Conservation (phyloP, 441 rosid genomes). For the Hura crepitans region DNA sequence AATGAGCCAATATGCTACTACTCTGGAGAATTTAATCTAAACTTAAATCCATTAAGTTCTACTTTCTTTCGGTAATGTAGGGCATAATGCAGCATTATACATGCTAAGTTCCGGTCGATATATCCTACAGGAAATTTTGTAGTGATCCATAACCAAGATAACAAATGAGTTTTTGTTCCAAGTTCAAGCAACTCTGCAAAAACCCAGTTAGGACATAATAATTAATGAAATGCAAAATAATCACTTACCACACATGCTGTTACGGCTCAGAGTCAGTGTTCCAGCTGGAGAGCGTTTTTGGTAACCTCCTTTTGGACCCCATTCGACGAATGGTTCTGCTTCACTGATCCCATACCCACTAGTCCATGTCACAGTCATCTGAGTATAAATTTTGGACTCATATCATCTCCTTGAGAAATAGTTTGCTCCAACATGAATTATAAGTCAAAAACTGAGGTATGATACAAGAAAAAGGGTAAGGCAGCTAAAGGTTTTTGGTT, state of each 20-base stretch:
- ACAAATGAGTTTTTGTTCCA: not conserved
- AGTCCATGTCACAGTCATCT: conserved; percentile 94
- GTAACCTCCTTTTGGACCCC: conserved; percentile 56
- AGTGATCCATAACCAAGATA: conserved; percentile 13
- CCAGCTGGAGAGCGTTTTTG: conserved; percentile 59
- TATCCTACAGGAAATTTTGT: not conserved
- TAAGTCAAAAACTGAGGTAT: not conserved
- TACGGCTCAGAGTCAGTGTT: conserved; percentile 56
- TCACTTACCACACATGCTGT: conserved; percentile 68
- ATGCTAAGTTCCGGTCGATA: not conserved
- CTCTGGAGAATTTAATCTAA: not conserved
- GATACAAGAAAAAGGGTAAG: not conserved
- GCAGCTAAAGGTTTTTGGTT: not conserved
- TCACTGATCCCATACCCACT: conserved; percentile 67
- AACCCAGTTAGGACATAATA: not conserved
- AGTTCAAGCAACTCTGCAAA: not conserved
- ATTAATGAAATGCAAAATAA: conserved; percentile 5
- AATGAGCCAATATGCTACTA: not conserved
- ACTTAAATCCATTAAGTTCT: not conserved
- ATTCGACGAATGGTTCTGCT: conserved; percentile 75
- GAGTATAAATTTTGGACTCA: conserved; percentile 18
- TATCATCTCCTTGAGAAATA: conserved; percentile 3
- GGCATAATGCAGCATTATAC: not conserved
- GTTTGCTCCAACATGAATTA: not conserved
- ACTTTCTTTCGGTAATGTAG: not conserved